A percentile compares a stretch with the other conserved stretches of the same genome.
phyloP scores from a whole-genome alignment of 208 protist species.

The Entamoeba invadens region DNA sequence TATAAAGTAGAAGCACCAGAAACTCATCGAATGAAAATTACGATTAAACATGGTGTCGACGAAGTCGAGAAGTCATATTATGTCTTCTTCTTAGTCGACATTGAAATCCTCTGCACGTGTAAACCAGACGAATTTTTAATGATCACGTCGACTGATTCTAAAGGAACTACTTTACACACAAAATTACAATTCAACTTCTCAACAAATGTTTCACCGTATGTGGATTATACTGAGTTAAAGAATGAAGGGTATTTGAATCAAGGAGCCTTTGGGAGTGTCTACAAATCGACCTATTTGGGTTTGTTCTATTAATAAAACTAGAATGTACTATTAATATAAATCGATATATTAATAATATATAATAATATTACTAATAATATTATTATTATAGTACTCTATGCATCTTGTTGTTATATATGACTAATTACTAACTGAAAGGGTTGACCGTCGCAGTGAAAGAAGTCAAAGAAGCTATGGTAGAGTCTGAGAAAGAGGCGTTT shows the following conservation, averaged over 20 bases:
- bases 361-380: too few species aligned
- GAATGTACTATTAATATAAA: too few species aligned
- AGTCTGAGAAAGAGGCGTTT: background rate
- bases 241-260: background rate
- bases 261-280: background rate
- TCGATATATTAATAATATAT: too few species aligned
- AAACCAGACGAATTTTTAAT: background rate
- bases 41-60: background rate
- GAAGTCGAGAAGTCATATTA: background rate
- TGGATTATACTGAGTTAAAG: background rate
- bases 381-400: too few species aligned
- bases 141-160: background rate
- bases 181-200: background rate
- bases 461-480: background rate
- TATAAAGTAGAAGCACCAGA: conserved; percentile 1
- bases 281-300: background rate
- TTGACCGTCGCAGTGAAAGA: background rate
- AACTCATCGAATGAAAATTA: background rate
- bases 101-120: background rate
- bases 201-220: background rate
- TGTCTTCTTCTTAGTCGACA: background rate
- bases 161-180: background rate
- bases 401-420: too few species aligned
- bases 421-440: too few species aligned
- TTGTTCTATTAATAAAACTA: too few species aligned